Evolutionary conservation across 768 basidiomycete species (phyloP), one percentile per base, ranked within the genome.

Genomic region (Collybia nuda): DNA sequence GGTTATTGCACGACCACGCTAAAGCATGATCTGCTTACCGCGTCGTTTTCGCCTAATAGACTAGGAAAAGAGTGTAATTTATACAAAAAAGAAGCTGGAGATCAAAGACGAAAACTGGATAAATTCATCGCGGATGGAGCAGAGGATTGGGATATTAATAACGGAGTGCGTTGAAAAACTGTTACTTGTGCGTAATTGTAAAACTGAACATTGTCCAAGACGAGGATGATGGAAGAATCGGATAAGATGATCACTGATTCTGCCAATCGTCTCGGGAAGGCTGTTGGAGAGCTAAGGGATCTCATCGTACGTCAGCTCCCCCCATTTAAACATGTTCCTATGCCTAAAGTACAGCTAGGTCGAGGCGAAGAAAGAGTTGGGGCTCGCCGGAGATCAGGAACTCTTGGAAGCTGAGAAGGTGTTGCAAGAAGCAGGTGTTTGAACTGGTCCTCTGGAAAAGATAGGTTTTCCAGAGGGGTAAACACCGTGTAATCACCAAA

Each of bases 171-270:
- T 71, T 37, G 19, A n/a, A n/a, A n/a, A 24, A 37, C 28, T 43
- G 46, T 24, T 28, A 43, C 42, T 12, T 45, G 39, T 24, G 40
- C 19, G 23, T 38, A 19, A 43, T 36, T 18, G 5, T 19, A 41
- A 45, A 44, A 40, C 55, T 53, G 53, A 26, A 26, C 3, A 54
- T 56, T 54, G 48, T 58, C 45, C 52, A 39, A 92, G 90, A 74
- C 66, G 48, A 80, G 77, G 61, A 73, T 92, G 71, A 68, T 85
- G 43, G 84, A 88, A 50, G 92, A 95, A 73, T 85, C 86, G 38
- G 71, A 81, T 54, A 90, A 82, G 75, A 91, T 95, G 91, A 79
- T 93, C 52, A 68, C 69, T 44, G 89, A 93, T 62, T 78, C 85
- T 18, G 69, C 73, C 48, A 75, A 65, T 48, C 78, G 87, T 41